Conservation (phyloP, 306 rosid species). For the Casuarina cunninghamiana region DNA sequence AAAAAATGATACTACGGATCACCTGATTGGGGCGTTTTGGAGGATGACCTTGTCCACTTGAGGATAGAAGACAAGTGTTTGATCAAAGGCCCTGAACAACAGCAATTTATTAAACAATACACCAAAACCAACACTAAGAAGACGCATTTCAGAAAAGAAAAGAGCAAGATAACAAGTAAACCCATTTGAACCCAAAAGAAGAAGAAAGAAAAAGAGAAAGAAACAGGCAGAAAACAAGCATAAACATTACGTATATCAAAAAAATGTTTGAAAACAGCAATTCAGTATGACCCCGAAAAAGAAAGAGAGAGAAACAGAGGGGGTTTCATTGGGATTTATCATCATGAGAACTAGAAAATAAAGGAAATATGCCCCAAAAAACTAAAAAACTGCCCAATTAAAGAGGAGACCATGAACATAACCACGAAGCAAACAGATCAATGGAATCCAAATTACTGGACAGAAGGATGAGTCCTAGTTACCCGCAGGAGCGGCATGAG, state of each 20-base stretch:
- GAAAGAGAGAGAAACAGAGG: not conserved
- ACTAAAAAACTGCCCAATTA: not conserved
- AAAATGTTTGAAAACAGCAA: not conserved
- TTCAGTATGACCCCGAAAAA: not conserved
- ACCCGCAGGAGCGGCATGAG: conserved; percentile 92
- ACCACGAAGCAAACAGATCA: conserved; percentile 35
- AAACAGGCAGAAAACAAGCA: not conserved
- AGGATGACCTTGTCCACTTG: conserved; percentile 81
- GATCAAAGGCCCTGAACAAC: conserved; percentile 72
- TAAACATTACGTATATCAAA: conserved; percentile 6
- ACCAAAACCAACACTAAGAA: not conserved
- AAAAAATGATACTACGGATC: conserved; percentile 10
- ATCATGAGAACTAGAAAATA: not conserved
- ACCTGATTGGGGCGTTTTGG: conserved; percentile 81
- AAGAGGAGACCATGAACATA: conserved; percentile 28
- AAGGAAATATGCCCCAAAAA: not conserved
- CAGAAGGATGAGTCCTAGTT: conserved; percentile 20
- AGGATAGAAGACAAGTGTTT: conserved; percentile 72
- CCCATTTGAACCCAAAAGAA: too few relatives aligned
- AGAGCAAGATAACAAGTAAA: too few relatives aligned
- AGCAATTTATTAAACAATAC: conserved; percentile 23
- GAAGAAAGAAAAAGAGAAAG: too few relatives aligned
- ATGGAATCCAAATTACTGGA: conserved; percentile 7
- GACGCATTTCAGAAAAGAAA: not conserved
- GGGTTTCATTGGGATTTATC: conserved; percentile 9